Percentiles rank a stretch among this genome's conserved stretches.
phyloP scores from a whole-genome alignment of 768 basidiomycete genomes.

The Pleurotus ostreatus region DNA sequence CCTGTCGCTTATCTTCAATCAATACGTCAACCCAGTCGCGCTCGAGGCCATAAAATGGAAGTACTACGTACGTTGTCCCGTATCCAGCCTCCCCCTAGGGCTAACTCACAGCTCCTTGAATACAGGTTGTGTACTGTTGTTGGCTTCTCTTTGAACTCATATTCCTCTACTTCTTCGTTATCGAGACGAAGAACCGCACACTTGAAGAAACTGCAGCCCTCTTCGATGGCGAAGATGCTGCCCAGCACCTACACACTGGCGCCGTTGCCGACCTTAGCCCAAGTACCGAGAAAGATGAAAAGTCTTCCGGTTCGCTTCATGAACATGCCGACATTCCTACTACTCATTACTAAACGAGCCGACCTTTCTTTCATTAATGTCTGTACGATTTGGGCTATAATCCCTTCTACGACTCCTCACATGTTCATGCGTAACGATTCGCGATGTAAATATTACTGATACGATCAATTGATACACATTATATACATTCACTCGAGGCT shows the following conservation, averaged over 20 bases:
- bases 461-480: too few relatives aligned
- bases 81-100: background rate
- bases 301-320: background rate
- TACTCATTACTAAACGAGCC: too few relatives aligned
- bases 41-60: conserved; percentile 45
- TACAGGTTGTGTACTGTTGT: conserved; percentile 38
- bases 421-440: too few relatives aligned
- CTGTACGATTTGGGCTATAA: too few relatives aligned
- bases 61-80: conserved; percentile 37
- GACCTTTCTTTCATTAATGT: too few relatives aligned
- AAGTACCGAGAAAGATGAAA: conserved; percentile 12
- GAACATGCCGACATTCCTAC: background rate
- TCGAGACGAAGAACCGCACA: conserved; percentile 45
- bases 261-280: conserved; percentile 15
- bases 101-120: background rate
- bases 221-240: conserved; percentile 49
- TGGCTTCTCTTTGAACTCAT: conserved; percentile 40
- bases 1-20: conserved; percentile 65
- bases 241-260: conserved; percentile 16
- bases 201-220: conserved; percentile 55
- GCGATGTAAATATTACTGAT: too few relatives aligned
- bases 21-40: conserved; percentile 52
- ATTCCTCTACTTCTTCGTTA: conserved; percentile 29
- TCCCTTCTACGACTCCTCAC: too few relatives aligned
- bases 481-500: too few relatives aligned